Conservation (phyloP, 345 rosid genomes). For the Heritiera fomes region DNA sequence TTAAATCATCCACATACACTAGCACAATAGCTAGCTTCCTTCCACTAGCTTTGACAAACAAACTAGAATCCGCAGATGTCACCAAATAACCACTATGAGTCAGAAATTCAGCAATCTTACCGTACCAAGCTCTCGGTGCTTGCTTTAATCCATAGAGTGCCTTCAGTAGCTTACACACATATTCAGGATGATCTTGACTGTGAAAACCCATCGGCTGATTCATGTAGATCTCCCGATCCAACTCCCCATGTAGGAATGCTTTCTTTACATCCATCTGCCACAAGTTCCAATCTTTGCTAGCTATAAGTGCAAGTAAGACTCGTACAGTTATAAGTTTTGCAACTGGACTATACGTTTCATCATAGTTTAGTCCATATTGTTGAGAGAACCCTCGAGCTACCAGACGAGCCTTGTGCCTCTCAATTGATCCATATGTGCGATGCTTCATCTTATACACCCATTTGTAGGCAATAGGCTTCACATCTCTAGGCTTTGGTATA, state of each 20-base stretch:
- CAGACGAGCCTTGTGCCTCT: too few species aligned
- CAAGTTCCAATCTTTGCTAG: neutral
- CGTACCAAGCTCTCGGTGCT: neutral
- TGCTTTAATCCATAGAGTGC: constrained; percentile 20
- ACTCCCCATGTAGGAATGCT: neutral
- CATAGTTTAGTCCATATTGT: neutral
- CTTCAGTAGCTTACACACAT: constrained; percentile 16
- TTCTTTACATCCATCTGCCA: neutral
- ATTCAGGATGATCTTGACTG: neutral
- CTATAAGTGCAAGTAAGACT: neutral
- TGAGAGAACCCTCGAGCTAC: neutral
- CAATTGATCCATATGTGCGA: too few species aligned
- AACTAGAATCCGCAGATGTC: constrained; percentile 1
- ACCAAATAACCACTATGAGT: neutral
- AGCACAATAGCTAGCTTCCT: neutral
- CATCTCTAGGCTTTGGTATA: neutral
- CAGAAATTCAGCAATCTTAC: neutral
- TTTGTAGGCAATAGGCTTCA: neutral
- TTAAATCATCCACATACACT: neutral
- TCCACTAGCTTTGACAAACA: constrained; percentile 8
- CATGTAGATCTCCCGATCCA: constrained; percentile 4
- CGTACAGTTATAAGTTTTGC: neutral
- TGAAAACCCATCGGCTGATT: neutral
- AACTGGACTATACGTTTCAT: neutral
- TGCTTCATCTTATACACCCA: neutral